A percentile compares a stretch with the other conserved stretches of the same genome.
Conservation (phyloP, 306 rosid species). For the Vicia sativa region DNA sequence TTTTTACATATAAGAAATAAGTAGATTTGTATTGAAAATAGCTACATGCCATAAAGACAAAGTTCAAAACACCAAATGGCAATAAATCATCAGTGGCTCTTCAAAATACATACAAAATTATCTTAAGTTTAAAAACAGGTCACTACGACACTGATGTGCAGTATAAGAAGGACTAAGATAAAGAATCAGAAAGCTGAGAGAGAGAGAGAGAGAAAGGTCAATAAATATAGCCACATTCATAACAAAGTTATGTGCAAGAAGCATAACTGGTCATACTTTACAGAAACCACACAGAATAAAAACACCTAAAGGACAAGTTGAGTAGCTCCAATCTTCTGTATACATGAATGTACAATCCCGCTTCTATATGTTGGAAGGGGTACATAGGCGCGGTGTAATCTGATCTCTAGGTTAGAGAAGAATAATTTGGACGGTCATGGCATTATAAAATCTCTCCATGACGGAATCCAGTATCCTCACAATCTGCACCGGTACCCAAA, state of each 20-base stretch:
- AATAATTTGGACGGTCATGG: slow-evolving; percentile 48
- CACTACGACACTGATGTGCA: slow-evolving; percentile 40
- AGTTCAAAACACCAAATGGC: slow-evolving; percentile 30
- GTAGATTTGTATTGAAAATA: slow-evolving; percentile 21
- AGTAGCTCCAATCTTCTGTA: slow-evolving; percentile 77
- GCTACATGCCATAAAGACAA: slow-evolving; percentile 12
- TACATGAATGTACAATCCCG: slow-evolving; percentile 89
- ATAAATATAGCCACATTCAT: slow-evolving; percentile 48
- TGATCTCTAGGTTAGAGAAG: slow-evolving; percentile 60
- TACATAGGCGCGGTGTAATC: slow-evolving; percentile 46
- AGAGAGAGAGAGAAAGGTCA: slow-evolving; percentile 44
- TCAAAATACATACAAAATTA: slow-evolving; percentile 46
- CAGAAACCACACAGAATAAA: slow-evolving; percentile 66
- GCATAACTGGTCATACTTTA: slow-evolving; percentile 47
- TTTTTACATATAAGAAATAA: slow-evolving; percentile 25
- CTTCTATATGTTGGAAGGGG: slow-evolving; percentile 62
- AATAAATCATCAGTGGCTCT: slow-evolving; percentile 38
- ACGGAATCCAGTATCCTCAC: slow-evolving; percentile 84
- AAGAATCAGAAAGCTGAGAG: slow-evolving; percentile 45
- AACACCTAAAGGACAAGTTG: slow-evolving; percentile 59
- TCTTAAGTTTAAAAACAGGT: slow-evolving; percentile 27
- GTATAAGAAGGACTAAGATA: slow-evolving; percentile 44
- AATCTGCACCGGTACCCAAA: slow-evolving; percentile 83
- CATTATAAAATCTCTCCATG: slow-evolving; percentile 86
- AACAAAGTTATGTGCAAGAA: slow-evolving; percentile 53